Evolutionary conservation across 257 asterid genomes (phyloP), one percentile per base, ranked within the genome.

Genomic region (Solanum etuberosum): DNA sequence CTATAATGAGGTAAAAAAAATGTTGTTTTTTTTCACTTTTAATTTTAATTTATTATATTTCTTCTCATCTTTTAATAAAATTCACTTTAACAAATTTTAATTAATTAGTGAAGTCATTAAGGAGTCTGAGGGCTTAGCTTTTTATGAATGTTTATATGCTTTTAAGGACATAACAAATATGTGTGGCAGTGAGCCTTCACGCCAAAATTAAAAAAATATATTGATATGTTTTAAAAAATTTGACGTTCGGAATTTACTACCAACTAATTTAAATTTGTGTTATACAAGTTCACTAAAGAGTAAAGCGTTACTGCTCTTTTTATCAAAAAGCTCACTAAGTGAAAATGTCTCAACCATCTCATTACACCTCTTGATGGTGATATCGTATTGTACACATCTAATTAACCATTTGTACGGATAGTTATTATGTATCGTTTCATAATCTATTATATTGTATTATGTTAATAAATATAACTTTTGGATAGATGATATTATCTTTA

Each of bases 261-360:
- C 4, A 4, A 11, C 3, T 5, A 67, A 27, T 67, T 27, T 12
- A 25, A 27, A 25, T 72, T 72, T 34, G 1, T 9, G 0, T 5
- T 2, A 1, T 2, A 5, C 20, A 34, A 0, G 3, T 20, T 5
- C 4, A 34, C 0, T 4, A 21, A 4, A 5, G 2, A 2, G 2
- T 4, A 21, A 4, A 5, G 2, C 2, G 2, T 8, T 9, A 4
- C 11, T 3, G 1, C 14, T 3, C 15, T 71, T 32, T 11, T 61
- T 61, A 10, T 23, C 3, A 5, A 23, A 61, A 23, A n/a, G 31
- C 4, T 54, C 2, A 6, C 4, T 18, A 0, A 57, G 8, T 12
- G 4, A 10, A 11, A 42, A 15, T 4, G 3, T 48, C 20, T 14
- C 21, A 15, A 48, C 3, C 57, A 61, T 61, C 31, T 61, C 15